A percentile compares a stretch with the other conserved stretches of the same genome.
These are phyloP conservation scores for Rutidosis leptorrhynchoides DNA, from an alignment of 129 eudicot species.

Conservation along the genomic window DNA sequence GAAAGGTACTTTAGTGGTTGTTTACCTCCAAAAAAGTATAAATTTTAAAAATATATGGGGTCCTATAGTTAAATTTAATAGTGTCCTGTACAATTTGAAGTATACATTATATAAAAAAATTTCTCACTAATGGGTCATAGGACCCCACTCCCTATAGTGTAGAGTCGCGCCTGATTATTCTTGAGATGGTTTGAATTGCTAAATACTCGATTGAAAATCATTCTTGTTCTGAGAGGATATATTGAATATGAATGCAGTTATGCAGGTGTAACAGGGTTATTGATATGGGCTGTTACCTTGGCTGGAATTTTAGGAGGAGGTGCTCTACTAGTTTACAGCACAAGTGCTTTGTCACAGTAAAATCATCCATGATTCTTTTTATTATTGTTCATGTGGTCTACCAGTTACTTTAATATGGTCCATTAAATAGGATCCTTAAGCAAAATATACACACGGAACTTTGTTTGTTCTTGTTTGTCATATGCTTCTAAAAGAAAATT, in stretches of 20 bases:
- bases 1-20: too few species aligned
- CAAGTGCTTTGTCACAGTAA: conserved; percentile 92
- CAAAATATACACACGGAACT: background rate
- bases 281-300: conserved; percentile 88
- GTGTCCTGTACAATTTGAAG: too few species aligned
- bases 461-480: background rate
- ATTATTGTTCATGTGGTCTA: background rate
- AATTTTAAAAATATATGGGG: too few species aligned
- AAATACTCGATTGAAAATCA: background rate
- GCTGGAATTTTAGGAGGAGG: conserved; percentile 89
- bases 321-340: conserved; percentile 96
- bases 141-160: too few species aligned
- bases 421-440: background rate
- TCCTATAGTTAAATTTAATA: too few species aligned
- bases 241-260: conserved; percentile 18
- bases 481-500: background rate
- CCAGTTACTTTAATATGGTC: background rate
- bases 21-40: too few species aligned
- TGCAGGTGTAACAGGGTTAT: conserved; percentile 85
- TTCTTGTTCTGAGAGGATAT: conserved; percentile 5
- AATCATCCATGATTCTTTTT: background rate
- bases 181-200: too few species aligned
- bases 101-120: too few species aligned
- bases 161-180: too few species aligned
- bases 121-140: too few species aligned